A percentile compares a stretch with the other conserved stretches of the same genome.
phyloP scores from a whole-genome alignment of 78 protist species.

The Polysphondylium violaceum region DNA sequence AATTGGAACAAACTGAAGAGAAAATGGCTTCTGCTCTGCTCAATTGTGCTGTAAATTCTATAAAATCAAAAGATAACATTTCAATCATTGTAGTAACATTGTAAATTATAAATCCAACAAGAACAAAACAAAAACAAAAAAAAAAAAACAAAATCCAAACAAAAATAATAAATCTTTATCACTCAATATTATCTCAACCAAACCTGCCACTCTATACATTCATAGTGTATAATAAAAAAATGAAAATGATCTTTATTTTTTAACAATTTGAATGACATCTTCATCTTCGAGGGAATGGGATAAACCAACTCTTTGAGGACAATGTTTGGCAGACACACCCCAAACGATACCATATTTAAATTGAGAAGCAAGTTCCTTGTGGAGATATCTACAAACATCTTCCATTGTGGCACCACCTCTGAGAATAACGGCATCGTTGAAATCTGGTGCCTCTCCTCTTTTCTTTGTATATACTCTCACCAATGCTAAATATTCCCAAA shows the following conservation, averaged over 20 bases:
- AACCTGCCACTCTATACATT: no score
- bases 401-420: constrained; percentile 77
- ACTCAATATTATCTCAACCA: no score
- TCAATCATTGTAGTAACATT: constrained; percentile 65
- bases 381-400: constrained; percentile 78
- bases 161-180: not conserved
- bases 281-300: constrained; percentile 98
- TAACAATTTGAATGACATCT: constrained; percentile 98
- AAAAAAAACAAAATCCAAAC: not conserved
- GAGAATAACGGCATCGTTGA: constrained; percentile 80
- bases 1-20: constrained; percentile 39
- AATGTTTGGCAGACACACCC: constrained; percentile 96
- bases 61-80: constrained; percentile 78
- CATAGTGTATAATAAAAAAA: not conserved
- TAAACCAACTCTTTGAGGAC: constrained; percentile 96
- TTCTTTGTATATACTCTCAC: constrained; percentile 91
- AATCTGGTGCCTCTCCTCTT: constrained; percentile 85
- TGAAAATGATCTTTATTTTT: constrained; percentile 78
- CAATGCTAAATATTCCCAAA: constrained; percentile 96
- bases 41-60: constrained; percentile 39
- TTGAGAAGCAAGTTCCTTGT: constrained; percentile 68
- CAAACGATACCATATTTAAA: constrained; percentile 82
- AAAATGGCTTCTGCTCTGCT: constrained; percentile 51
- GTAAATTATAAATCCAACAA: constrained; percentile 3
- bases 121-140: not conserved